Evolutionary conservation across 179 eudicot species (phyloP), one percentile per base, ranked within the genome.

Genomic region (Spinacia oleracea): DNA sequence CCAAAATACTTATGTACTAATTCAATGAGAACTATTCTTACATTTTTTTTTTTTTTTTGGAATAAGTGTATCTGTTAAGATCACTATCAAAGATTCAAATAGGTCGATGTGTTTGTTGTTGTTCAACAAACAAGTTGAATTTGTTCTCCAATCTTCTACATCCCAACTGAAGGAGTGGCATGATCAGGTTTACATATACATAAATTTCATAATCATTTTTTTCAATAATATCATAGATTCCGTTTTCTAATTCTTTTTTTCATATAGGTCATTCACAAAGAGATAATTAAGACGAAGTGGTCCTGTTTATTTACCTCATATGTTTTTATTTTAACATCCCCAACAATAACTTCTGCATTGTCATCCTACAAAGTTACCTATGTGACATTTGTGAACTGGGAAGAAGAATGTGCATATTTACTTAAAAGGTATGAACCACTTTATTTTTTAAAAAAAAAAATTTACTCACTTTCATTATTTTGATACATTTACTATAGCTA

Each of bases 71-170:
- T 35, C 71, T 15, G 15, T 66, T 16, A 66, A 35, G 27, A 38
- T 66, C 8, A 7, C 71, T 20, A 38, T 66, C 1, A 15, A 8
- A 20, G 71, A 66, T 21, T 66, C 46, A 38, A 66, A 21, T 35
- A 48, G 71, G 4, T 15, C 11, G 5, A 66, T 34, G 71, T 25
- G 46, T 66, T 20, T 66, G 20, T 16, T 66, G 16, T 6, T 66
- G 27, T 66, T 66, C 45, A 66, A 66, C 46, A 66, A 66, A 21
- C 71, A 66, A 38, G 25, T 66, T 66, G 71, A 66, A 20, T 66
- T 35, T 18, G 27, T 66, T 34, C 10, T 66, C 2, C 45, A 21
- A 16, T 66, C 71, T 5, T 6, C 48, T 16, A 25, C 11, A 5
- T 35, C 71, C 5, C n/a, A 66, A 66, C 10, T 66, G 1, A 66